A percentile compares a stretch with the other conserved stretches of the same genome.
phyloP scores from a whole-genome alignment of 2,329 filamentous ascomycete species.

The Pseudopithomyces chartarum region DNA sequence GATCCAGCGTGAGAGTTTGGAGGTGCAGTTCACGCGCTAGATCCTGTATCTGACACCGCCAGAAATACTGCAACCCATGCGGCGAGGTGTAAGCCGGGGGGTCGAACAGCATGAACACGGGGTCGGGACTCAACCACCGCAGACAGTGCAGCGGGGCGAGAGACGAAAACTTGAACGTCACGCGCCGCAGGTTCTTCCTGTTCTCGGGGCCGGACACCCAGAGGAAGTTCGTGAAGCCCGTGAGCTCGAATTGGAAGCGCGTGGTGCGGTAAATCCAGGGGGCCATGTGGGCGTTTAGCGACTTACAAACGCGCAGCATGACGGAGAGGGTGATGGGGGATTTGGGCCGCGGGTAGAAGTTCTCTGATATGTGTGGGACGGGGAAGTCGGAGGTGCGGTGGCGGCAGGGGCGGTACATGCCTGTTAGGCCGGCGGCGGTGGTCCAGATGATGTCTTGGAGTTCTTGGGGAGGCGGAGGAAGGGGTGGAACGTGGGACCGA shows the following conservation, averaged over 20 bases:
- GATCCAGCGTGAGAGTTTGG: constrained; percentile 27
- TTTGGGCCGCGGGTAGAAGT: neutral
- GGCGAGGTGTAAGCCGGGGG: constrained; percentile 26
- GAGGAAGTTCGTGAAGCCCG: constrained; percentile 21
- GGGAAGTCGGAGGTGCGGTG: neutral
- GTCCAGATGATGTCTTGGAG: constrained; percentile 35
- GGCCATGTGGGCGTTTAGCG: constrained; percentile 21
- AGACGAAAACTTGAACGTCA: constrained; percentile 28
- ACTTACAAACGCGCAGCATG: constrained; percentile 24
- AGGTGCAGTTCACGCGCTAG: constrained; percentile 31
- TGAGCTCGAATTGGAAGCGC: constrained; percentile 28
- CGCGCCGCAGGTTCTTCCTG: constrained; percentile 23
- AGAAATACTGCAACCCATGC: constrained; percentile 29
- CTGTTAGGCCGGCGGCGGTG: constrained; percentile 22
- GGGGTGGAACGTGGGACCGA: constrained; percentile 35
- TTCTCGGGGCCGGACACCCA: constrained; percentile 26
- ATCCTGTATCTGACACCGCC: constrained; percentile 39
- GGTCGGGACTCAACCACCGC: constrained; percentile 37
- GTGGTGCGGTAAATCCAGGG: constrained; percentile 34
- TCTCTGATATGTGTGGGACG: neutral
- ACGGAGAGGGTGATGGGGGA: constrained; percentile 23
- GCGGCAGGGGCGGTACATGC: constrained; percentile 18
- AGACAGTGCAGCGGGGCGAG: constrained; percentile 32
- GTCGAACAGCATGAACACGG: constrained; percentile 32
- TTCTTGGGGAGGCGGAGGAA: constrained; percentile 34